Percentiles rank a stretch among this genome's conserved stretches.
These are phyloP conservation scores for Pythium grandisporangium DNA, from an alignment of 352 stramenopile genomes.

Conservation along the genomic window DNA sequence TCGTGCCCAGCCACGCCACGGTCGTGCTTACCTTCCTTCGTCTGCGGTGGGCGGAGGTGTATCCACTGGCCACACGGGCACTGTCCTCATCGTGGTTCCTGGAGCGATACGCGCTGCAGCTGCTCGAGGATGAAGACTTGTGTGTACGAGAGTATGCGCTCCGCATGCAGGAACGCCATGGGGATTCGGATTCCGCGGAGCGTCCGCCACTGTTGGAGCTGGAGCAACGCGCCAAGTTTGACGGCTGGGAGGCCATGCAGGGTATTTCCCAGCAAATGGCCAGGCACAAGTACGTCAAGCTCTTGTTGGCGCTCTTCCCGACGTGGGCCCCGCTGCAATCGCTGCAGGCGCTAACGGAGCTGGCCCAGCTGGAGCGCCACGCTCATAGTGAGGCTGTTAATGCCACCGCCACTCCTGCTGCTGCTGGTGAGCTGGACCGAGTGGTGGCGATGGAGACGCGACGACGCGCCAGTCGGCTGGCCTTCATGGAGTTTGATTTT, in stretches of 20 bases:
- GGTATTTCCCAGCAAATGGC: constrained; percentile 27
- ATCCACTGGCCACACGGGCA: constrained; percentile 36
- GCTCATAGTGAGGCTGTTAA: constrained; percentile 8
- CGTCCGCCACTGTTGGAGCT: constrained; percentile 58
- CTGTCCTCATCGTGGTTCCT: constrained; percentile 40
- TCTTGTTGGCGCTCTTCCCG: constrained; percentile 65
- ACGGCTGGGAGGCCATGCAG: constrained; percentile 61
- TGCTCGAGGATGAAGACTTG: constrained; percentile 39
- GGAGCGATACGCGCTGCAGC: constrained; percentile 28
- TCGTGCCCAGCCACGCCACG: constrained; percentile 23
- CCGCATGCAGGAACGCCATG: constrained; percentile 64
- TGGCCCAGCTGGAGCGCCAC: constrained; percentile 18
- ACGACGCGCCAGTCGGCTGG: constrained; percentile 9
- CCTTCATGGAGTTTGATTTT: constrained; percentile 62
- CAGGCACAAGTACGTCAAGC: constrained; percentile 72
- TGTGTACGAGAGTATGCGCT: constrained; percentile 70
- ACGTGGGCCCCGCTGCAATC: constrained; percentile 55
- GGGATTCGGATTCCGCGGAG: constrained; percentile 48
- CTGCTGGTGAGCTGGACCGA: no score
- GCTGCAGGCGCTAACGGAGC: constrained; percentile 34
- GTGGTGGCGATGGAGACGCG: not conserved
- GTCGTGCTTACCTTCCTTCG: constrained; percentile 54
- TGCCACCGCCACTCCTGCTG: not conserved
- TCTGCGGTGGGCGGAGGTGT: constrained; percentile 44
- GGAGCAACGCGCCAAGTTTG: constrained; percentile 64